Conservation (phyloP, 768 basidiomycete genomes). For the Suillus occidentalis region DNA sequence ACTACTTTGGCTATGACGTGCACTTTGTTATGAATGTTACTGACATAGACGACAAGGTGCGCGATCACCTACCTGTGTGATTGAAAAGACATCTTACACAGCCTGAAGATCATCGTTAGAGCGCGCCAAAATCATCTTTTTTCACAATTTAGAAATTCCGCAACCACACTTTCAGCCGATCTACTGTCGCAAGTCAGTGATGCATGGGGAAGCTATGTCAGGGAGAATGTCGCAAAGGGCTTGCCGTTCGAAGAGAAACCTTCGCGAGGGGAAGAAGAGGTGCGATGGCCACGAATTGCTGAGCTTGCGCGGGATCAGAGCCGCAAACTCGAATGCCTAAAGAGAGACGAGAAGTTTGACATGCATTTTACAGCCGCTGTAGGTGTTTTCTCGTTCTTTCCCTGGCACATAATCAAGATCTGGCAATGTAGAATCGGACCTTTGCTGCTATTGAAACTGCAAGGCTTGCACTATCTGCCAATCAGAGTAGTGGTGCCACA, state of each 20-base stretch:
- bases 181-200: slow-evolving; percentile 56
- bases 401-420: slow-evolving; percentile 15
- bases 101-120: slow-evolving; percentile 83
- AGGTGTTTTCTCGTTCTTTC: slow-evolving; percentile 30
- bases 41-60: slow-evolving; percentile 98
- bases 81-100: slow-evolving; percentile 8
- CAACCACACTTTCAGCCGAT: slow-evolving; percentile 51
- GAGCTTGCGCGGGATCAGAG: slow-evolving; percentile 49
- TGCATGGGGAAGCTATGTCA: slow-evolving; percentile 69
- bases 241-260: slow-evolving; percentile 52
- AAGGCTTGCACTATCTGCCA: slow-evolving; percentile 40
- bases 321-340: slow-evolving; percentile 73
- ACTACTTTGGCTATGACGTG: slow-evolving; percentile 97
- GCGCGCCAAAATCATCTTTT: slow-evolving; percentile 80
- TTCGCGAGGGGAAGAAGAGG: slow-evolving; percentile 48
- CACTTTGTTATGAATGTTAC: slow-evolving; percentile 99
- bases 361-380: slow-evolving; percentile 85
- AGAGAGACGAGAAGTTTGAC: slow-evolving; percentile 87
- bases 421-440: slow-evolving; percentile 43
- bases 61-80: slow-evolving; percentile 13
- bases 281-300: slow-evolving; percentile 55
- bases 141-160: slow-evolving; percentile 58
- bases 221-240: slow-evolving; percentile 62
- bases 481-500: slow-evolving; percentile 39
- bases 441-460: slow-evolving; percentile 56